Percentiles rank a stretch among this genome's conserved stretches.
These are phyloP conservation scores for Aspergillus ibericus DNA, from an alignment of 2,329 filamentous ascomycete species.

Conservation along the genomic window DNA sequence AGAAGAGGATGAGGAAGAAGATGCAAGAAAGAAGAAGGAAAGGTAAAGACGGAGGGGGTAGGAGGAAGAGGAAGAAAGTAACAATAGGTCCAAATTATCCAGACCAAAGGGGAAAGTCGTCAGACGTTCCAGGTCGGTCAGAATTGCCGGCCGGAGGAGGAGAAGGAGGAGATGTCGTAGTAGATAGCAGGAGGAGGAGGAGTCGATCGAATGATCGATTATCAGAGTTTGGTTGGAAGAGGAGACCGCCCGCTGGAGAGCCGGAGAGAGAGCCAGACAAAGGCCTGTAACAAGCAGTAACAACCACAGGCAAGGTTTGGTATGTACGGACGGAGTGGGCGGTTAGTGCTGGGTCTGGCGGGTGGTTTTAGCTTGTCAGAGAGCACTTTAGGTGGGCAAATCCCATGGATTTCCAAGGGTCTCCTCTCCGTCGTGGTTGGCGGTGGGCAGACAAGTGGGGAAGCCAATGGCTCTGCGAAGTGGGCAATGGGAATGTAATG, in stretches of 20 bases:
- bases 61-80: slow-evolving; percentile 5
- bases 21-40: slow-evolving; percentile 6
- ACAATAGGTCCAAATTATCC: not conserved
- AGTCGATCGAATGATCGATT: not conserved
- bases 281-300: not conserved
- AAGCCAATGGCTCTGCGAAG: not conserved
- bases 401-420: not conserved
- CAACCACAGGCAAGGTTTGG: not conserved
- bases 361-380: slow-evolving; percentile 2
- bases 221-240: not conserved
- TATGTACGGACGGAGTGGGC: not conserved
- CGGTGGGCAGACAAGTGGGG: slow-evolving; percentile 3
- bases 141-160: not conserved
- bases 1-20: slow-evolving; percentile 2
- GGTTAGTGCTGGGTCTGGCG: not conserved
- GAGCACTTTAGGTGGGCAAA: slow-evolving; percentile 1
- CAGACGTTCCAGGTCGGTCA: not conserved
- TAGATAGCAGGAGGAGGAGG: not conserved
- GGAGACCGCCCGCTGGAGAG: not conserved
- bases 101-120: not conserved
- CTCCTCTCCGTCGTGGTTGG: not conserved
- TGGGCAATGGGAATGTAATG: slow-evolving; percentile 1
- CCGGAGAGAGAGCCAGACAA: not conserved
- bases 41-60: slow-evolving; percentile 10
- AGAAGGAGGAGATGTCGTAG: not conserved